Evolutionary conservation across 2,329 filamentous ascomycete genomes (phyloP).

Genomic region (Teratosphaeria zuluensis): DNA sequence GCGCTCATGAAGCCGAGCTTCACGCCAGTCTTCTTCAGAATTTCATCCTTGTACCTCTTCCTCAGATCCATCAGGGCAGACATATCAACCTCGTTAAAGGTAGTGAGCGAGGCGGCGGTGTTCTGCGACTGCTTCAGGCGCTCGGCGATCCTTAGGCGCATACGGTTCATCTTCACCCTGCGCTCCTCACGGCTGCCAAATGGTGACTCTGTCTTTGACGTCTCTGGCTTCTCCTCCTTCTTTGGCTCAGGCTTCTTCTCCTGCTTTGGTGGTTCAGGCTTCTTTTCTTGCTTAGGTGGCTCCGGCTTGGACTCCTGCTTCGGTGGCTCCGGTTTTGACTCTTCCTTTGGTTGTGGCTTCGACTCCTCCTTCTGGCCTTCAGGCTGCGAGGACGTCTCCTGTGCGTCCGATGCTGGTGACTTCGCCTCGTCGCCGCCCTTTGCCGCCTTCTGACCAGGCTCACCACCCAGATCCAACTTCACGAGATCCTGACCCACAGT

Average conservation of each 20-base stretch:
- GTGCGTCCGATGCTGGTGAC: slow-evolving; percentile 47
- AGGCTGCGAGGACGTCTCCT: slow-evolving; percentile 48
- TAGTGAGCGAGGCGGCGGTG: slow-evolving; percentile 91
- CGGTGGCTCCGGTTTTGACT: slow-evolving; percentile 30
- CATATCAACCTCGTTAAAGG: slow-evolving; percentile 99
- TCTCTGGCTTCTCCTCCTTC: slow-evolving; percentile 33
- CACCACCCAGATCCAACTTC: slow-evolving; percentile 69
- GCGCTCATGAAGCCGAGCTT: slow-evolving; percentile 99
- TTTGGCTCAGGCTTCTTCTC: slow-evolving; percentile 27
- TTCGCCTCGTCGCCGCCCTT: slow-evolving; percentile 47
- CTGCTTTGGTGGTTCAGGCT: slow-evolving; percentile 34
- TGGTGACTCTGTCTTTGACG: slow-evolving; percentile 30
- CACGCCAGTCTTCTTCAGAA: slow-evolving; percentile 90
- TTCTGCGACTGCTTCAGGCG: slow-evolving; percentile 99
- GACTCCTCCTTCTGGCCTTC: slow-evolving; percentile 39
- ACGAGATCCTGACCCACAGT: slow-evolving; percentile 86
- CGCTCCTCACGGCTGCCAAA: slow-evolving; percentile 77
- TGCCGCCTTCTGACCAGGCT: slow-evolving; percentile 47
- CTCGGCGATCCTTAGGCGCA: slow-evolving; percentile 94
- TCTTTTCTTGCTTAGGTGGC: slow-evolving; percentile 36
- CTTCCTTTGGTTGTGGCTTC: slow-evolving; percentile 32
- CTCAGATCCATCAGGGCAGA: slow-evolving; percentile 94
- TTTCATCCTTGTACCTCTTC: slow-evolving; percentile 92
- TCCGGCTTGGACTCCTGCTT: slow-evolving; percentile 26
- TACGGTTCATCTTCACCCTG: slow-evolving; percentile 98